Evolutionary conservation across 192 early-diverging fungal species (phyloP).

Genomic region (Coemansia sp.): DNA sequence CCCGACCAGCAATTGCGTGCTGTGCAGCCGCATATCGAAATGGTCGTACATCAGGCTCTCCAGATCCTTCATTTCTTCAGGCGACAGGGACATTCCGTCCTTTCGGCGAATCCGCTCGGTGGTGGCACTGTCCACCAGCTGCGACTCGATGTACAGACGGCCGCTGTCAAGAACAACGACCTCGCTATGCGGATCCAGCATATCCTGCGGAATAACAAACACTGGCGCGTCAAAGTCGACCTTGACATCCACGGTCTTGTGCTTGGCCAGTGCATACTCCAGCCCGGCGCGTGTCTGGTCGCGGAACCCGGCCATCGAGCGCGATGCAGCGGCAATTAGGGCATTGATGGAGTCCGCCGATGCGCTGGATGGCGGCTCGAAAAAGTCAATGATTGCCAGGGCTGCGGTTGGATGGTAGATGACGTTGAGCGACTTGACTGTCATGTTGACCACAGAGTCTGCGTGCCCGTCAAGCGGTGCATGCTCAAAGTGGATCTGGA

Average conservation of each 20-base stretch:
- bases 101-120: slow-evolving; percentile 70
- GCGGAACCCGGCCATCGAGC: slow-evolving; percentile 82
- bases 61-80: slow-evolving; percentile 70
- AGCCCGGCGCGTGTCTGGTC: slow-evolving; percentile 87
- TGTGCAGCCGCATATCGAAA: slow-evolving; percentile 77
- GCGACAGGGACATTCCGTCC: slow-evolving; percentile 59
- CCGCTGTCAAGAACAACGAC: slow-evolving; percentile 92
- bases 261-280: slow-evolving; percentile 80
- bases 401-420: slow-evolving; percentile 82
- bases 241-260: slow-evolving; percentile 86
- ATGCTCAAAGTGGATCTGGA: slow-evolving; percentile 69
- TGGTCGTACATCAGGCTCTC: slow-evolving; percentile 86
- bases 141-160: slow-evolving; percentile 84
- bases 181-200: slow-evolving; percentile 55
- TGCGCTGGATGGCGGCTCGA: slow-evolving; percentile 75
- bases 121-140: slow-evolving; percentile 69
- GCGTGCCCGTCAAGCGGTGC: slow-evolving; percentile 89
- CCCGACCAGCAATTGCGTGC: slow-evolving; percentile 82
- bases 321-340: slow-evolving; percentile 75
- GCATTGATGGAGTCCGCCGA: slow-evolving; percentile 71
- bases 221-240: slow-evolving; percentile 98
- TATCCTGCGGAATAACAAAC: slow-evolving; percentile 82
- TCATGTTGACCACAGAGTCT: slow-evolving; percentile 78
- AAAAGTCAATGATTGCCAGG: slow-evolving; percentile 73
- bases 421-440: slow-evolving; percentile 88